Evolutionary conservation across 306 rosid genomes (phyloP).

Genomic region (Sesbania bispinosa): DNA sequence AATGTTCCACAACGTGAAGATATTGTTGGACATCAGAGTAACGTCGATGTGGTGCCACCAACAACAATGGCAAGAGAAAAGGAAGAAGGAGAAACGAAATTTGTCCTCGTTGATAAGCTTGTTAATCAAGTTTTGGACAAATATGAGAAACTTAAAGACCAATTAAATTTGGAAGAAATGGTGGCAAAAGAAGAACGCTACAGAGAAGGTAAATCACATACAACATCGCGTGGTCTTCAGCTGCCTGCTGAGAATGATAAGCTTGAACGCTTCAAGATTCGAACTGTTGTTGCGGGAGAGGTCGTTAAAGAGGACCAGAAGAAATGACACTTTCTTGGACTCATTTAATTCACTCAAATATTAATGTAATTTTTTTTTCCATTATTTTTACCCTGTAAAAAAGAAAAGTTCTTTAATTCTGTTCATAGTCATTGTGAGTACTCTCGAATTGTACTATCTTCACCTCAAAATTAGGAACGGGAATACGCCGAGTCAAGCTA

Average conservation of each 20-base stretch:
- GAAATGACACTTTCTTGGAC: neutral
- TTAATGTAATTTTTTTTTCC: neutral
- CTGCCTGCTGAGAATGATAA: neutral
- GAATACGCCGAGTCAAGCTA: too few species aligned
- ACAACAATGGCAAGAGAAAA: neutral
- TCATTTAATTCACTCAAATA: neutral
- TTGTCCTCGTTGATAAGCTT: neutral
- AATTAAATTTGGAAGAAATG: neutral
- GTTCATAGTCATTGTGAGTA: too few species aligned
- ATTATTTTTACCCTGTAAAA: neutral
- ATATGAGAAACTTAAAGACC: slow-evolving; percentile 19
- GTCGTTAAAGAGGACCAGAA: slow-evolving; percentile 5
- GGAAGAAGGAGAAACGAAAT: neutral
- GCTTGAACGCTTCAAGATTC: slow-evolving; percentile 31
- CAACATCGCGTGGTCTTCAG: neutral
- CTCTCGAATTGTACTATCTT: too few species aligned
- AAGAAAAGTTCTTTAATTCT: neutral
- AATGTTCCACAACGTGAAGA: neutral
- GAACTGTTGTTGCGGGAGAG: slow-evolving; percentile 13
- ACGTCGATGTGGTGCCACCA: neutral
- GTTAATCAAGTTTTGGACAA: slow-evolving; percentile 2
- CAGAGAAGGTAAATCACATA: neutral
- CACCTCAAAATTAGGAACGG: too few species aligned
- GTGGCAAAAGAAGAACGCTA: neutral
- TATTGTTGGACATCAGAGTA: neutral